phyloP scores from a whole-genome alignment of 2,329 filamentous ascomycete genomes.

The Sporothrix brasiliensis region DNA sequence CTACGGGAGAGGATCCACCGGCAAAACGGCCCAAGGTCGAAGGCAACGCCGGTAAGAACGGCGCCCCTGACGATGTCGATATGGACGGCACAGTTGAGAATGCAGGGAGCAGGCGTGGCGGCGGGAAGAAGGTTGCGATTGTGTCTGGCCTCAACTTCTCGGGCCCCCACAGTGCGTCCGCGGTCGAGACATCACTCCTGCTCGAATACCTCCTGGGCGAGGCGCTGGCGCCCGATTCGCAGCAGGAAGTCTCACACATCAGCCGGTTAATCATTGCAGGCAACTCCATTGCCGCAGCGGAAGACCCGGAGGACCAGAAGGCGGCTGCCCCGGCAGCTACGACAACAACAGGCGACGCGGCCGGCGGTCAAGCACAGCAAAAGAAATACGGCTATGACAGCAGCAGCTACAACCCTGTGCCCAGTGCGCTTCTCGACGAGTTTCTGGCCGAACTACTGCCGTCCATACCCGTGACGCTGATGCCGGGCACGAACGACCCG shows the following conservation, averaged over 20 bases:
- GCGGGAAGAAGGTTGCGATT: slow-evolving; percentile 70
- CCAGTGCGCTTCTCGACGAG: slow-evolving; percentile 79
- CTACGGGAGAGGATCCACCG: slow-evolving; percentile 42
- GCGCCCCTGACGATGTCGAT: slow-evolving; percentile 58
- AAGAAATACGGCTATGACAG: slow-evolving; percentile 97
- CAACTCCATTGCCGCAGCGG: slow-evolving; percentile 69
- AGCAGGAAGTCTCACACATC: slow-evolving; percentile 66
- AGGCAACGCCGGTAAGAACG: slow-evolving; percentile 46
- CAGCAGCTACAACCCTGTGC: slow-evolving; percentile 81
- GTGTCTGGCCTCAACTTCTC: slow-evolving; percentile 87
- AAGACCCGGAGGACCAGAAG: slow-evolving; percentile 38
- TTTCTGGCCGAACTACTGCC: slow-evolving; percentile 82
- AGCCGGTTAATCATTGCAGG: slow-evolving; percentile 88
- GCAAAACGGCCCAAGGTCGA: slow-evolving; percentile 45
- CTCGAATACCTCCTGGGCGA: slow-evolving; percentile 89
- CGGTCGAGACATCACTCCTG: slow-evolving; percentile 74
- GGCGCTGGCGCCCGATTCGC: slow-evolving; percentile 62
- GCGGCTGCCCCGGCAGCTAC: slow-evolving; percentile 18
- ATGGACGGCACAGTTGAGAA: slow-evolving; percentile 45
- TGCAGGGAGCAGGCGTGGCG: slow-evolving; percentile 38
- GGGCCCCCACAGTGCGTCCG: slow-evolving; percentile 70
- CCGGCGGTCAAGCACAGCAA: slow-evolving; percentile 40
- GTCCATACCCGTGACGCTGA: slow-evolving; percentile 81
- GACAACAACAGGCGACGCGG: slow-evolving; percentile 35
- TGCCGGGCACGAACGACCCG: slow-evolving; percentile 82